Evolutionary conservation across 331 rosid genomes (phyloP).

Genomic region (Malus hybrid): DNA sequence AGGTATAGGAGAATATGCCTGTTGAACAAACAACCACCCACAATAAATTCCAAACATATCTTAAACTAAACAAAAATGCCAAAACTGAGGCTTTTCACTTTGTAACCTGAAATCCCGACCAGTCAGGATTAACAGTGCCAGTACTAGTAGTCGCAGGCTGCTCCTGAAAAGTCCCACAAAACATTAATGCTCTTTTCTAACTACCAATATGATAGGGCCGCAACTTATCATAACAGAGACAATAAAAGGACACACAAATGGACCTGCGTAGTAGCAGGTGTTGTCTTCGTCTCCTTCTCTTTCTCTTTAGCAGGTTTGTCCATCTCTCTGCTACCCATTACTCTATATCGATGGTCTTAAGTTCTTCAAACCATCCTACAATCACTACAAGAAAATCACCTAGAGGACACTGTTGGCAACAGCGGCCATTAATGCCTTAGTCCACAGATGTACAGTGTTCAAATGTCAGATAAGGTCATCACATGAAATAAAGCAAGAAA

Average conservation of each 20-base stretch:
- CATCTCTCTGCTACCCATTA: slow-evolving; percentile 78
- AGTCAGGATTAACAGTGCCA: slow-evolving; percentile 78
- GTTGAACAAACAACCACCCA: slow-evolving; percentile 12
- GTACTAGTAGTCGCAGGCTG: slow-evolving; percentile 56
- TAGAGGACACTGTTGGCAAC: not conserved
- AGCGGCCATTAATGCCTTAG: not conserved
- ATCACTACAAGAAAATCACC: slow-evolving; percentile 7
- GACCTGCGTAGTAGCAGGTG: slow-evolving; percentile 72
- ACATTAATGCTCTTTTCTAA: not conserved
- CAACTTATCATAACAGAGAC: slow-evolving; percentile 8
- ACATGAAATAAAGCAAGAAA: not conserved
- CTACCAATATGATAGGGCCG: not conserved
- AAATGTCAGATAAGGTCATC: not conserved
- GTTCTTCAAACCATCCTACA: slow-evolving; percentile 49
- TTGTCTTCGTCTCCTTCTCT: slow-evolving; percentile 72
- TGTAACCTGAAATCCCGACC: slow-evolving; percentile 91
- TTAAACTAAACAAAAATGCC: not conserved
- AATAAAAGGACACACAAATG: slow-evolving; percentile 13
- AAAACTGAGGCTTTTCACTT: slow-evolving; percentile 16
- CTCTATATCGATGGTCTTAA: slow-evolving; percentile 19
- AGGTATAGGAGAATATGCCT: slow-evolving; percentile 97
- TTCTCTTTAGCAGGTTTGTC: slow-evolving; percentile 75
- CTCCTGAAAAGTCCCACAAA: slow-evolving; percentile 39
- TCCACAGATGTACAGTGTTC: not conserved
- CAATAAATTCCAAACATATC: slow-evolving; percentile 13